A percentile compares a stretch with the other conserved stretches of the same genome.
Evolutionary conservation across 345 rosid species (phyloP).

Genomic region (Diplotaxis tenuifolia): DNA sequence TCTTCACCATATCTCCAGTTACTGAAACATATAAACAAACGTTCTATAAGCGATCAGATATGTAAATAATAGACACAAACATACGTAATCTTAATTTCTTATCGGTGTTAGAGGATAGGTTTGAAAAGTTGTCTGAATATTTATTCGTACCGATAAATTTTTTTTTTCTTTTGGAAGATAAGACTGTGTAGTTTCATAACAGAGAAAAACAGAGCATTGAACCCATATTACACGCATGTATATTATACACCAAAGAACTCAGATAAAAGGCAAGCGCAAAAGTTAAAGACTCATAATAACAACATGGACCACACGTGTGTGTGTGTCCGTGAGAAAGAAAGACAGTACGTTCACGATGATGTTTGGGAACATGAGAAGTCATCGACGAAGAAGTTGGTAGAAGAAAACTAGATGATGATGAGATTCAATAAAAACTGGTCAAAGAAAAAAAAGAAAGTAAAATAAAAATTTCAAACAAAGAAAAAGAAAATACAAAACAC

Average conservation of each 20-base stretch:
- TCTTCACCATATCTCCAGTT: conserved; percentile 40
- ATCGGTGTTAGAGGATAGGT: not conserved
- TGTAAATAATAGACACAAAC: not conserved
- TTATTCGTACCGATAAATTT: conserved; percentile 36
- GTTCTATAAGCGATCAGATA: not conserved
- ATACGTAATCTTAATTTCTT: not conserved
- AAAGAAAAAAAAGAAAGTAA: not conserved
- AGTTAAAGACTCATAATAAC: not conserved
- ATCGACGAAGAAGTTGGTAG: not conserved
- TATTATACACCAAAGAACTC: not conserved
- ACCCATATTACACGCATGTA: not conserved
- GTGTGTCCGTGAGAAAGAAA: not conserved
- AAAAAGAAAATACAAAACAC: not conserved
- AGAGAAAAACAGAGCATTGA: conserved; percentile 24
- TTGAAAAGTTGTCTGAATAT: conserved; percentile 37
- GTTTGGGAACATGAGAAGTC: not conserved
- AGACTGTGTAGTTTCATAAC: conserved; percentile 20
- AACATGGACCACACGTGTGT: not conserved
- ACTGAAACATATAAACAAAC: conserved; percentile 29
- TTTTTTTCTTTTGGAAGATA: not conserved
- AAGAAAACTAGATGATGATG: not conserved
- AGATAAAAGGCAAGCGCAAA: too few relatives aligned
- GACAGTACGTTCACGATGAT: not conserved
- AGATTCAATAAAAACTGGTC: not conserved
- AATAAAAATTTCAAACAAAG: not conserved